Evolutionary conservation across 371 early-diverging fungal genomes (phyloP).

Genomic region (Dichotomocladium elegans): DNA sequence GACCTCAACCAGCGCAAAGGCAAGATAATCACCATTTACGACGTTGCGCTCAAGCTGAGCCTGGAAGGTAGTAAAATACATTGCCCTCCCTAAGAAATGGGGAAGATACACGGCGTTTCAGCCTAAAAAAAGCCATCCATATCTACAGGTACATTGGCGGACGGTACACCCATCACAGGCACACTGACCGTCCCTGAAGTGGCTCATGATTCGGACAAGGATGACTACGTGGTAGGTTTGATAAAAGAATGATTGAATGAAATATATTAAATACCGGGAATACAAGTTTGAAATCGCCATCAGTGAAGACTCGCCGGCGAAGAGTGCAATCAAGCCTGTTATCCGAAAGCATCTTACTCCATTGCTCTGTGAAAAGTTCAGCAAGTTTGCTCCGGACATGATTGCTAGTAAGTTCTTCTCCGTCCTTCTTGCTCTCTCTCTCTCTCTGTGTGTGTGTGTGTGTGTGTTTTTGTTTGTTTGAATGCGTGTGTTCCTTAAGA

Average conservation of each 20-base stretch:
- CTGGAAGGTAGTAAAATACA: constrained; percentile 17
- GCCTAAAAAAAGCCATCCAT: not conserved
- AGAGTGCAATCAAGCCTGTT: constrained; percentile 57
- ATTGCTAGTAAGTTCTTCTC: constrained; percentile 58
- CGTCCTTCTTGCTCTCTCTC: no score
- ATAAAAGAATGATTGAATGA: not conserved
- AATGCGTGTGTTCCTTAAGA: no score
- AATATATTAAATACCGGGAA: not conserved
- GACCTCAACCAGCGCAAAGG: constrained; percentile 93
- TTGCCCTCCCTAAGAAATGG: not conserved
- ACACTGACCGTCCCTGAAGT: constrained; percentile 80
- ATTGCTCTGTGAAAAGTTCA: constrained; percentile 53
- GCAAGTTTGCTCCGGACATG: constrained; percentile 68
- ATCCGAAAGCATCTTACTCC: constrained; percentile 61
- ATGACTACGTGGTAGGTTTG: constrained; percentile 72
- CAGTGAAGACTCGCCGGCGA: constrained; percentile 44
- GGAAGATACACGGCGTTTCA: not conserved
- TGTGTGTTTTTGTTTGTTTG: not conserved
- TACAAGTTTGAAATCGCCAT: constrained; percentile 64
- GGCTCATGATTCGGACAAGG: constrained; percentile 80
- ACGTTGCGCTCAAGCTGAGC: constrained; percentile 57
- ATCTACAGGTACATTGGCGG: constrained; percentile 31
- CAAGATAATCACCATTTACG: constrained; percentile 84
- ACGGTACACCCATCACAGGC: constrained; percentile 61
- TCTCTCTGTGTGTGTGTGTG: no score